phyloP scores from a whole-genome alignment of 2,329 filamentous ascomycete species.

The Epichloe coenophiala region DNA sequence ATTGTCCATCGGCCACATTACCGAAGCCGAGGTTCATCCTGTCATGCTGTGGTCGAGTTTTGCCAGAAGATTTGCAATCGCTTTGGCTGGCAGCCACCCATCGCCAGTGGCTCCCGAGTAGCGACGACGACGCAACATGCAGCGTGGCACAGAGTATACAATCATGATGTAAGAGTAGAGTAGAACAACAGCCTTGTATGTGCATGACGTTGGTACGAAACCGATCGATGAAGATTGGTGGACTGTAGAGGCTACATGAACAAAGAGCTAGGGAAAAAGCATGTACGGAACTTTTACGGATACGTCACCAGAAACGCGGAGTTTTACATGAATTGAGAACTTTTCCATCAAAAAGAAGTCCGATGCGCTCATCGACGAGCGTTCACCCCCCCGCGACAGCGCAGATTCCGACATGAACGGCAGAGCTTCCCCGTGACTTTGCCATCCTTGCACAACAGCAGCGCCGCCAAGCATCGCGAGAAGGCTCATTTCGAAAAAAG shows the following conservation, averaged over 20 bases:
- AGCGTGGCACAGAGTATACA: neutral
- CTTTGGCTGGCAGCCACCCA: no score
- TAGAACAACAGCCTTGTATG: neutral
- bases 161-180: neutral
- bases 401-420: neutral
- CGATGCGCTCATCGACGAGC: neutral
- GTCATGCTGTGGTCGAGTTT: no score
- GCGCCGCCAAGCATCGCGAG: neutral
- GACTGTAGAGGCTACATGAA: neutral
- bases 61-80: no score
- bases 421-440: neutral
- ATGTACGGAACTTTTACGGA: no score
- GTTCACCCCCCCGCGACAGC: no score
- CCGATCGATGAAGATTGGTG: neutral
- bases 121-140: no score
- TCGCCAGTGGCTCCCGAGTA: no score
- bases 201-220: neutral
- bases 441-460: neutral
- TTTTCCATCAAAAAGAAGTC: neutral
- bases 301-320: no score
- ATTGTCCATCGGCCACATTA: no score
- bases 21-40: no score
- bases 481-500: neutral
- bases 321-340: neutral
- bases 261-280: neutral